phyloP scores from a whole-genome alignment of 1,284 basidiomycete species.

The Moesziomyces antarcticus region DNA sequence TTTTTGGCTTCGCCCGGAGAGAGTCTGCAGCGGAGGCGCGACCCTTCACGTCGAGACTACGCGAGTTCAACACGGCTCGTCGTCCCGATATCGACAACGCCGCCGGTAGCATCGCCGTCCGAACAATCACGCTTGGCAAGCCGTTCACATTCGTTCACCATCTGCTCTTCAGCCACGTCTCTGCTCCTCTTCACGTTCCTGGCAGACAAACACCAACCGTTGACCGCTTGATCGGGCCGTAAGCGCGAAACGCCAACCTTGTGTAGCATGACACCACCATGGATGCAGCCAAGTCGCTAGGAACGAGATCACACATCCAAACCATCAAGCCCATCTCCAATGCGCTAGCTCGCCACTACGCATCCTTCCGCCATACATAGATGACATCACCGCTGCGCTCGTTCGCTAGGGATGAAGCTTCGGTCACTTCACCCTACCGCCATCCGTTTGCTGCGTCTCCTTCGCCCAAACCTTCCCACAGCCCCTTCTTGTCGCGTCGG shows the following conservation, averaged over 20 bases:
- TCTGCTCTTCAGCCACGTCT: neutral
- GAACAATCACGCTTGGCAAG: neutral
- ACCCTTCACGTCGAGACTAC: slow-evolving; percentile 6
- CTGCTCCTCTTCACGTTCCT: too few species aligned
- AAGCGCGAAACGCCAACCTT: neutral
- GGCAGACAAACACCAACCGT: neutral
- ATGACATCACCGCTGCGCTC: slow-evolving; percentile 32
- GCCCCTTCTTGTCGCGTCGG: slow-evolving; percentile 24
- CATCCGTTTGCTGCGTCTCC: slow-evolving; percentile 35
- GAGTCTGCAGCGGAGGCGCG: slow-evolving; percentile 15
- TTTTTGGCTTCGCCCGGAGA: slow-evolving; percentile 1
- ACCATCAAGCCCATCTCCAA: neutral
- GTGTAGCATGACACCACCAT: slow-evolving; percentile 8
- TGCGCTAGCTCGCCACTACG: neutral
- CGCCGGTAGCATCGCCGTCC: neutral
- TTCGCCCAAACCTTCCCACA: slow-evolving; percentile 20
- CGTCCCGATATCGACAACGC: neutral
- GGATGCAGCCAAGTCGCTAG: slow-evolving; percentile 3
- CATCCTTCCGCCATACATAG: neutral
- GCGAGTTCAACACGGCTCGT: slow-evolving; percentile 28
- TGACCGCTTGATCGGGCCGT: neutral
- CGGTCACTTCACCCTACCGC: slow-evolving; percentile 21
- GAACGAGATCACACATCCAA: neutral
- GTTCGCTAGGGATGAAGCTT: slow-evolving; percentile 30
- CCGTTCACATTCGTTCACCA: neutral